Evolutionary conservation across 176 grass and related monocot species (phyloP), one percentile per base, ranked within the genome.

Genomic region (Phragmites australis): DNA sequence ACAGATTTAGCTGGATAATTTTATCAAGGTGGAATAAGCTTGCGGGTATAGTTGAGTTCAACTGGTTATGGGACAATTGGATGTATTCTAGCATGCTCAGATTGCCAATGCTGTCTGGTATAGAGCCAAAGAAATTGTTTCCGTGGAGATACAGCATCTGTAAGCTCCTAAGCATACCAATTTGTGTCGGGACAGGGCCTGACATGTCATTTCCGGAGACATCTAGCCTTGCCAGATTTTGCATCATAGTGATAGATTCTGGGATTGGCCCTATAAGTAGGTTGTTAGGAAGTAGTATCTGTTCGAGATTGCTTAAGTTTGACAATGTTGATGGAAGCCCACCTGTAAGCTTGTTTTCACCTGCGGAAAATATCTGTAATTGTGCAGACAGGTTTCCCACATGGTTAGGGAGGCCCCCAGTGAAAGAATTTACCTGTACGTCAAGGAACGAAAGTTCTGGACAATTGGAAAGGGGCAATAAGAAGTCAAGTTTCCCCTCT

Each of bases 21-120:
- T 15, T 19, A 44, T 15, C 37, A 15, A 69, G 64, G 43, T 56
- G 25, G 41, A 80, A 80, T 8, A 80, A 56, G 11, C 50, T 44
- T 31, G 63, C 6, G n/a, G 63, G 78, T 21, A 80, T 30, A 18
- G 32, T 14, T 8, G 31, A 68, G 5, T 39, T 69, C 6, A 82
- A 5, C 7, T 48, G 19, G 29, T 82, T 82, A 21, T 72, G 1
- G 17, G 29, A 50, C 17, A 82, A 4, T 6, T 0, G 0, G 34
- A 82, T 25, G 55, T 50, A 13, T 7, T 51, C 30, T 51, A 82
- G 2, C 13, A 0, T 41, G 2, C 16, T 51, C 1, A 82, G 68
- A 6, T 82, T 82, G 21, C 29, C 68, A 19, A 82, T 1, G 8
- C 56, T 46, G 8, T 51, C 5, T 8, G 80, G 80, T 82, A 82